Conservation (phyloP, 2,329 filamentous ascomycete genomes). For the Penicillium sp. region DNA sequence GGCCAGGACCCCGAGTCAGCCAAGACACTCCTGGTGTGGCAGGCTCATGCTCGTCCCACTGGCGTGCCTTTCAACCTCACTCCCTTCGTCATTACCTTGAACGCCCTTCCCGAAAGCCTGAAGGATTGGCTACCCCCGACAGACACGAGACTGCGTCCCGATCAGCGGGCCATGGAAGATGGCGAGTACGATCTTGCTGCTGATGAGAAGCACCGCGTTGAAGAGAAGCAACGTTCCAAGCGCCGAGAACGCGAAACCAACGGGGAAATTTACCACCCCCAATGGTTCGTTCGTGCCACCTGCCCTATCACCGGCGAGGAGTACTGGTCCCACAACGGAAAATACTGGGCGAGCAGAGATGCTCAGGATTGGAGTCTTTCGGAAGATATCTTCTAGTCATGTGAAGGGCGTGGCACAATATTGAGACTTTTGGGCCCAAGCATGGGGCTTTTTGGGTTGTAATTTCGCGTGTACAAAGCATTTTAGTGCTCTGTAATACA, state of each 20-base stretch:
- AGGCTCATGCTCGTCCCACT: constrained; percentile 74
- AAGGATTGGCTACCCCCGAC: constrained; percentile 78
- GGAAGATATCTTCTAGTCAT: constrained; percentile 68
- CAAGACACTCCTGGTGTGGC: constrained; percentile 88
- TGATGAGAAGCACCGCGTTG: constrained; percentile 87
- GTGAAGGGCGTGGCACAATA: neutral
- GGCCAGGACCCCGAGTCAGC: constrained; percentile 57
- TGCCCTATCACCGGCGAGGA: constrained; percentile 81
- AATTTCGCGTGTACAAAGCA: constrained; percentile 13
- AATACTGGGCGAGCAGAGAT: constrained; percentile 77
- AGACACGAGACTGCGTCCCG: constrained; percentile 86
- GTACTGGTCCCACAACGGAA: constrained; percentile 84
- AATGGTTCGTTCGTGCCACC: constrained; percentile 75
- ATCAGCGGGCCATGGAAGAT: constrained; percentile 97
- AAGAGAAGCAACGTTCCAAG: constrained; percentile 82
- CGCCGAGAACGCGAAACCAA: constrained; percentile 69
- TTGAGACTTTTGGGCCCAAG: neutral
- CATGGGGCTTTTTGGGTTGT: neutral
- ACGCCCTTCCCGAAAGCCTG: constrained; percentile 84
- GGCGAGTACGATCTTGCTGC: constrained; percentile 95
- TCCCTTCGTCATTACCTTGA: constrained; percentile 91
- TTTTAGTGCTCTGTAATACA: constrained; percentile 13
- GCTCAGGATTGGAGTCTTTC: constrained; percentile 64
- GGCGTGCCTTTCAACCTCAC: constrained; percentile 97
- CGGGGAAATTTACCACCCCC: constrained; percentile 78